phyloP scores from a whole-genome alignment of 495 filamentous ascomycete genomes.

The Penicillium flavigenum region DNA sequence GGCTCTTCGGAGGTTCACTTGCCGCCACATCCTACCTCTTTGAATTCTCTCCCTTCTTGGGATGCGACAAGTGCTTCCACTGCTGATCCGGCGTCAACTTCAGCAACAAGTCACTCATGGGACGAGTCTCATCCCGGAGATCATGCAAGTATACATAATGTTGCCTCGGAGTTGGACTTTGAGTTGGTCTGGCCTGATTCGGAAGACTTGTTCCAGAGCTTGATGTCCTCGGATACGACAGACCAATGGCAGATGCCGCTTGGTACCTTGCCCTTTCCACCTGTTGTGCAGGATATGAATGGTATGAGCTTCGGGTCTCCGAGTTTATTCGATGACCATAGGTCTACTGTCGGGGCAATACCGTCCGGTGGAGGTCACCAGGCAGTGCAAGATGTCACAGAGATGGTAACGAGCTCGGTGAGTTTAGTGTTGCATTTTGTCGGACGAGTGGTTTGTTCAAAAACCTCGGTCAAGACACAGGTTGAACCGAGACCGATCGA shows the following conservation, averaged over 20 bases:
- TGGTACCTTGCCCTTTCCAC: conserved; percentile 43
- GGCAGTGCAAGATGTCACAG: conserved; percentile 49
- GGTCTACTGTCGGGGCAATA: conserved; percentile 41
- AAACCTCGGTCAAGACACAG: not conserved
- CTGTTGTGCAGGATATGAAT: conserved; percentile 37
- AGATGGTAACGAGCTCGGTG: conserved; percentile 50
- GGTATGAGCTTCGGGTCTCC: conserved; percentile 37
- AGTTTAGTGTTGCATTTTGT: conserved; percentile 10
- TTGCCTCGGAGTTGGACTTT: conserved; percentile 42
- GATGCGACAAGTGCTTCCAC: conserved; percentile 29
- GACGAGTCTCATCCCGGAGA: conserved; percentile 23
- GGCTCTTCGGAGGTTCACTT: conserved; percentile 20
- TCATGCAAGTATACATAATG: conserved; percentile 28
- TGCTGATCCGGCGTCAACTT: conserved; percentile 22
- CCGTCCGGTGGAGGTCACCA: conserved; percentile 46
- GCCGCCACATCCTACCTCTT: conserved; percentile 20
- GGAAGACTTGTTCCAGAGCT: conserved; percentile 48
- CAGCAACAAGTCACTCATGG: conserved; percentile 30
- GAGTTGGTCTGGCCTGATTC: conserved; percentile 50
- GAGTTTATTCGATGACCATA: conserved; percentile 39
- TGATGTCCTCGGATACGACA: conserved; percentile 42
- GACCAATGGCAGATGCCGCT: conserved; percentile 51
- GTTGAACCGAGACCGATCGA: not conserved
- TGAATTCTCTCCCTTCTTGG: conserved; percentile 30
- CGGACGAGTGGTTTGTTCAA: not conserved